Evolutionary conservation across 192 early-diverging fungal genomes (phyloP).

Genomic region (Backusella australiensis): DNA sequence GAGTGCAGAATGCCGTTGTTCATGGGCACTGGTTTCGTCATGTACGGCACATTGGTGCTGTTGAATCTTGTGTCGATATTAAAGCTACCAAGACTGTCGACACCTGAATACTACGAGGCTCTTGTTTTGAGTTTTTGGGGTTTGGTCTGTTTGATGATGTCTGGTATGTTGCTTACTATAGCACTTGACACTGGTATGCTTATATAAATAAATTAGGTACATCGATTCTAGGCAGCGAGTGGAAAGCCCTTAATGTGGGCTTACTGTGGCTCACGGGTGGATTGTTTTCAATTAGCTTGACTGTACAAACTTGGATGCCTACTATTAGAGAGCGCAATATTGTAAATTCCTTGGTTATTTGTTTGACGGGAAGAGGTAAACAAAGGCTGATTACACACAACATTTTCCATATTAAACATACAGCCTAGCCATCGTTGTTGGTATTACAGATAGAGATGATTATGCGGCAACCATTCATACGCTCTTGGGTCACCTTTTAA

Average conservation of each 20-base stretch:
- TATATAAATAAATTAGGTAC: constrained; percentile 1
- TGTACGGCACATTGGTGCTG: constrained; percentile 38
- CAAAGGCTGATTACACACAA: not conserved
- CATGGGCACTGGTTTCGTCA: constrained; percentile 42
- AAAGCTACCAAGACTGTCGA: constrained; percentile 24
- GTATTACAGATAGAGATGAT: not conserved
- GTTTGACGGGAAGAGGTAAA: constrained; percentile 39
- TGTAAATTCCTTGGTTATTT: constrained; percentile 37
- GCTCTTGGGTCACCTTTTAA: constrained; percentile 13
- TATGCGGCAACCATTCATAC: constrained; percentile 12
- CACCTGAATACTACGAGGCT: constrained; percentile 40
- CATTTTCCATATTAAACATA: not conserved
- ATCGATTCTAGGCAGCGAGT: constrained; percentile 12
- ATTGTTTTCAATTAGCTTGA: constrained; percentile 36
- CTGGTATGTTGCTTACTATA: not conserved
- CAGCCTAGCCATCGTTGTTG: constrained; percentile 8
- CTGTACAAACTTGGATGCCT: constrained; percentile 27
- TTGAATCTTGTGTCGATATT: constrained; percentile 41
- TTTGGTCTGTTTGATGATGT: constrained; percentile 28
- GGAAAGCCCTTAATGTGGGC: constrained; percentile 38
- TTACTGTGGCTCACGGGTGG: constrained; percentile 46
- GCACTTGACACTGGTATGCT: not conserved
- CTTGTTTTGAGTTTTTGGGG: constrained; percentile 40
- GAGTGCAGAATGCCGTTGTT: constrained; percentile 35
- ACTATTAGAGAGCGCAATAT: constrained; percentile 38